A percentile compares a stretch with the other conserved stretches of the same genome.
phyloP scores from a whole-genome alignment of 2,329 filamentous ascomycete species.

The Tetracladium maxilliforme region DNA sequence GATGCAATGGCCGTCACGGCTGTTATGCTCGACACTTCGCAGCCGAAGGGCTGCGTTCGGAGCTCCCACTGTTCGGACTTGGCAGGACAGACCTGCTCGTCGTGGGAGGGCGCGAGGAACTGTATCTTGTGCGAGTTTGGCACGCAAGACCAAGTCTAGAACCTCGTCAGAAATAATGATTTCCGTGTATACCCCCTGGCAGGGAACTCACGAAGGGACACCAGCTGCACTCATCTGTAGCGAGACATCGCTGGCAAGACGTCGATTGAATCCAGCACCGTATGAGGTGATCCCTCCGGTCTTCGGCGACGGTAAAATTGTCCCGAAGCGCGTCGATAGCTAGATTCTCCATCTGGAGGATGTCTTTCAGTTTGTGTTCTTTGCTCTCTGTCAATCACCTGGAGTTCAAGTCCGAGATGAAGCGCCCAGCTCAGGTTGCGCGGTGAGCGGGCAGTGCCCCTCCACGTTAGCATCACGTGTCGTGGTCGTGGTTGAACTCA shows the following conservation, averaged over 20 bases:
- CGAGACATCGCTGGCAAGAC: too few species aligned
- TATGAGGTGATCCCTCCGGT: too few species aligned
- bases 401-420: too few species aligned
- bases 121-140: constrained; percentile 30
- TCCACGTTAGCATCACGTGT: too few species aligned
- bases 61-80: constrained; percentile 29
- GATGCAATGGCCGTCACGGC: constrained; percentile 18
- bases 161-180: constrained; percentile 1
- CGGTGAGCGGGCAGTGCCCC: too few species aligned
- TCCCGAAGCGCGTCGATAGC: too few species aligned
- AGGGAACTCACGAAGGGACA: constrained; percentile 1
- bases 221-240: constrained; percentile 8
- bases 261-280: too few species aligned
- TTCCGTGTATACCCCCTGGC: too few species aligned
- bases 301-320: too few species aligned
- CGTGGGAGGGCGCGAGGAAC: constrained; percentile 32
- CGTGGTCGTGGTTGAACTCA: too few species aligned
- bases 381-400: constrained; percentile 16
- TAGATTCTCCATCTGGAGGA: too few species aligned
- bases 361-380: constrained; percentile 19
- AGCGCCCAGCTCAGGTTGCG: too few species aligned
- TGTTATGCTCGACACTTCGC: constrained; percentile 25
- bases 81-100: constrained; percentile 35
- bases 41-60: constrained; percentile 21
- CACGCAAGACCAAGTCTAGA: constrained; percentile 30